phyloP scores from a whole-genome alignment of 2,329 filamentous ascomycete species.

The Exophiala viscosa region DNA sequence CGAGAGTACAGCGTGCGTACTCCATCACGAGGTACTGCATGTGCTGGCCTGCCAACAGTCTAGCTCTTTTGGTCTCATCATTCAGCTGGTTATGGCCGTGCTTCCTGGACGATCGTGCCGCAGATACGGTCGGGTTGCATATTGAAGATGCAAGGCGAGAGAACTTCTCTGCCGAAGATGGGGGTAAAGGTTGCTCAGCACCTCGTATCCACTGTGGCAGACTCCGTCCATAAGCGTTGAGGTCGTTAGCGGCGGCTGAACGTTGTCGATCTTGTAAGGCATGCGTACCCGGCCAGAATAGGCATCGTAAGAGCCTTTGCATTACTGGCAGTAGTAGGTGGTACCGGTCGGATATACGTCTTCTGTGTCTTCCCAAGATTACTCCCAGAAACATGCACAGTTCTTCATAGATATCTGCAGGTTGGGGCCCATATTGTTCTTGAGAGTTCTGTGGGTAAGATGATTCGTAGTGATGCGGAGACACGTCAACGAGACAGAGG shows the following conservation, averaged over 20 bases:
- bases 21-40: constrained; percentile 56
- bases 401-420: constrained; percentile 48
- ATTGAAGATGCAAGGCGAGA: constrained; percentile 57
- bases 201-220: constrained; percentile 27
- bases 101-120: constrained; percentile 44
- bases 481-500: constrained; percentile 37
- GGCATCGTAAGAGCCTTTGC: constrained; percentile 52
- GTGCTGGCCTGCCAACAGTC: constrained; percentile 55
- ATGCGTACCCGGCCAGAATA: constrained; percentile 46
- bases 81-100: constrained; percentile 39
- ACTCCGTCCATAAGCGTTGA: constrained; percentile 15
- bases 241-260: not conserved
- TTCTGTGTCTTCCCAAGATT: constrained; percentile 55
- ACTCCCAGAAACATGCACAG: constrained; percentile 53
- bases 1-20: constrained; percentile 54
- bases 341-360: constrained; percentile 57
- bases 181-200: constrained; percentile 28
- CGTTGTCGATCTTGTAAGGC: constrained; percentile 2
- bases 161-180: constrained; percentile 46
- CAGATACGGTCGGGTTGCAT: constrained; percentile 58
- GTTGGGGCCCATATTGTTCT: constrained; percentile 3
- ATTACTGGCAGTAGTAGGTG: constrained; percentile 57
- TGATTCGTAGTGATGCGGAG: constrained; percentile 3
- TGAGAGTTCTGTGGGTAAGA: constrained; percentile 29
- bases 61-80: constrained; percentile 58